These are phyloP conservation scores for Trichosporon coremiiforme DNA, from an alignment of 1,284 basidiomycete species.

Conservation along the genomic window DNA sequence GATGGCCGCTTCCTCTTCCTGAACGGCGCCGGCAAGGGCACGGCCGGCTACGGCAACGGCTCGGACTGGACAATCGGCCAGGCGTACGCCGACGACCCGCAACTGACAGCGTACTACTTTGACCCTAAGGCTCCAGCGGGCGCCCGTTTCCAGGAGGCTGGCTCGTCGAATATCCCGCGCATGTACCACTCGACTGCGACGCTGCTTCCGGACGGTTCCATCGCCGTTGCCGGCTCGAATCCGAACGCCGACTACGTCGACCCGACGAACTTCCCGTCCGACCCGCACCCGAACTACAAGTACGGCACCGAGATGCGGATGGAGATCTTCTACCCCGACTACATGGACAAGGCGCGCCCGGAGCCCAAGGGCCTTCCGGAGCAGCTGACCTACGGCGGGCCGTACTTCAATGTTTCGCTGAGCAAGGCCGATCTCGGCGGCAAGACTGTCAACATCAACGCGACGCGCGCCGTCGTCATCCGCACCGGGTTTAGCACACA, in stretches of 20 bases:
- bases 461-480: slow-evolving; percentile 72
- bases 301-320: slow-evolving; percentile 50
- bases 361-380: slow-evolving; percentile 43
- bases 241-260: slow-evolving; percentile 76
- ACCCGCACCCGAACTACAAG: slow-evolving; percentile 41
- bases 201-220: slow-evolving; percentile 80
- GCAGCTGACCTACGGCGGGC: slow-evolving; percentile 69
- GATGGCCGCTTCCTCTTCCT: slow-evolving; percentile 58
- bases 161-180: slow-evolving; percentile 68
- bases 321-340: slow-evolving; percentile 56
- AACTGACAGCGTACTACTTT: slow-evolving; percentile 60
- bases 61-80: slow-evolving; percentile 49
- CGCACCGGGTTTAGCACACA: slow-evolving; percentile 93
- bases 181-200: slow-evolving; percentile 86
- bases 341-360: slow-evolving; percentile 70
- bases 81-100: slow-evolving; percentile 53
- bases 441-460: slow-evolving; percentile 52
- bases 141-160: slow-evolving; percentile 70
- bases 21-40: slow-evolving; percentile 74
- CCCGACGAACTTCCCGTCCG: slow-evolving; percentile 42
- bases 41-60: slow-evolving; percentile 58
- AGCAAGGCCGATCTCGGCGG: slow-evolving; percentile 60
- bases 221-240: slow-evolving; percentile 87
- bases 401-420: slow-evolving; percentile 71
- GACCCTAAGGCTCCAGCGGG: slow-evolving; percentile 66